Conservation (phyloP, 2,329 filamentous ascomycete species). For the Alternaria sp. region DNA sequence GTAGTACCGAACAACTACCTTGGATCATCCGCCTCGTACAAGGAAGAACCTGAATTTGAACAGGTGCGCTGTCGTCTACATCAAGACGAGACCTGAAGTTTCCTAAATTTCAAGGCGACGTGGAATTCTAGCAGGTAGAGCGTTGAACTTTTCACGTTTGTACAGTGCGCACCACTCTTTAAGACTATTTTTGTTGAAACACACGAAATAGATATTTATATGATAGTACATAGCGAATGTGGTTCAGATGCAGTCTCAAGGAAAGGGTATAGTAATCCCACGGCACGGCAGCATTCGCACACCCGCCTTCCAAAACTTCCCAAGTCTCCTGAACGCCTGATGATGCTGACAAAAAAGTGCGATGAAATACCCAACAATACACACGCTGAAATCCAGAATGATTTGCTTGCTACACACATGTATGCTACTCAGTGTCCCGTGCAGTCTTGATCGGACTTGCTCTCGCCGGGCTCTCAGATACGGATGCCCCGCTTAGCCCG, state of each 20-base stretch:
- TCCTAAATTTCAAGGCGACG: not conserved
- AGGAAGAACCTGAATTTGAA: not conserved
- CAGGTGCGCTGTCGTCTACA: not conserved
- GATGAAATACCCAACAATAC: constrained; percentile 2
- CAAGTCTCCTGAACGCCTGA: constrained; percentile 6
- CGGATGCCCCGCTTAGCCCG: constrained; percentile 19
- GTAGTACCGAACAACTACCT: not conserved
- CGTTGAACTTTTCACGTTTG: not conserved
- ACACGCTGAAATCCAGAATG: constrained; percentile 1
- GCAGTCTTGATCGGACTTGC: constrained; percentile 54
- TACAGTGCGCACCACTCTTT: not conserved
- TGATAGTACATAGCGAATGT: constrained; percentile 13
- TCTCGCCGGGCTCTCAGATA: constrained; percentile 36
- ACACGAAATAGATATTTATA: constrained; percentile 1
- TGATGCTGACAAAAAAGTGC: constrained; percentile 18
- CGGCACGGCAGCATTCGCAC: not conserved
- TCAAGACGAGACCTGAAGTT: not conserved
- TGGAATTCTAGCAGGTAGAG: not conserved
- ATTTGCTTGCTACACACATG: not conserved
- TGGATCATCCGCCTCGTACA: not conserved
- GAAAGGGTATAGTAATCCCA: constrained; percentile 1
- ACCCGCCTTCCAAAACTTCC: not conserved
- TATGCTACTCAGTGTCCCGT: constrained; percentile 51
- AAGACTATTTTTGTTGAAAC: not conserved
- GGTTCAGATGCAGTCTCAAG: not conserved